phyloP scores from a whole-genome alignment of 306 rosid genomes.

The Oemleria cerasiformis region DNA sequence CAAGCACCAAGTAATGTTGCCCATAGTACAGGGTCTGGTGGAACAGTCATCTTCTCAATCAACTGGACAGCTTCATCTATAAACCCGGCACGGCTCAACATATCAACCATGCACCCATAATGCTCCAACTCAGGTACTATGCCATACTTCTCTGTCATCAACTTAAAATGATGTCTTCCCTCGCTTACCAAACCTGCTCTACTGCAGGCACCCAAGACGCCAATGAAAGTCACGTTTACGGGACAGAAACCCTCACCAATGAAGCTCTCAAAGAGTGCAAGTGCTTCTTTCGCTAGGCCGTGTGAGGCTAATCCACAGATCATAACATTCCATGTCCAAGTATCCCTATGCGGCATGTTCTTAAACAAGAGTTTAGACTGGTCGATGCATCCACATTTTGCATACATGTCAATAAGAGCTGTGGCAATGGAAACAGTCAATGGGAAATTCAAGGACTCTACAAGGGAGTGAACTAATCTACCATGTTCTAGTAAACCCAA shows the following conservation, averaged over 20 bases:
- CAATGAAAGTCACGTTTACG: conserved; percentile 54
- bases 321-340: conserved; percentile 79
- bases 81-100: conserved; percentile 59
- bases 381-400: conserved; percentile 79
- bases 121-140: conserved; percentile 82
- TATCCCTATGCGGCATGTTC: conserved; percentile 45
- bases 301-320: conserved; percentile 76
- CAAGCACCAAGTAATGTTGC: conserved; percentile 72
- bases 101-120: conserved; percentile 87
- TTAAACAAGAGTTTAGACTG: conserved; percentile 48
- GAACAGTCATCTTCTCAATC: conserved; percentile 47
- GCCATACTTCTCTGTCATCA: conserved; percentile 51
- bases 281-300: conserved; percentile 53
- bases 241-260: conserved; percentile 53
- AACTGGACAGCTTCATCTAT: conserved; percentile 54
- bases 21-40: conserved; percentile 70
- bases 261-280: conserved; percentile 48
- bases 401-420: conserved; percentile 75
- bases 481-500: conserved; percentile 65
- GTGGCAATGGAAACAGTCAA: conserved; percentile 54
- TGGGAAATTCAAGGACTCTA: conserved; percentile 41
- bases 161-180: conserved; percentile 55
- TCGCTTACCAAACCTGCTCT: conserved; percentile 60
- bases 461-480: conserved; percentile 49
- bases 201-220: conserved; percentile 75